Evolutionary conservation across 768 basidiomycete genomes (phyloP).

Genomic region (Amanita exitialis): DNA sequence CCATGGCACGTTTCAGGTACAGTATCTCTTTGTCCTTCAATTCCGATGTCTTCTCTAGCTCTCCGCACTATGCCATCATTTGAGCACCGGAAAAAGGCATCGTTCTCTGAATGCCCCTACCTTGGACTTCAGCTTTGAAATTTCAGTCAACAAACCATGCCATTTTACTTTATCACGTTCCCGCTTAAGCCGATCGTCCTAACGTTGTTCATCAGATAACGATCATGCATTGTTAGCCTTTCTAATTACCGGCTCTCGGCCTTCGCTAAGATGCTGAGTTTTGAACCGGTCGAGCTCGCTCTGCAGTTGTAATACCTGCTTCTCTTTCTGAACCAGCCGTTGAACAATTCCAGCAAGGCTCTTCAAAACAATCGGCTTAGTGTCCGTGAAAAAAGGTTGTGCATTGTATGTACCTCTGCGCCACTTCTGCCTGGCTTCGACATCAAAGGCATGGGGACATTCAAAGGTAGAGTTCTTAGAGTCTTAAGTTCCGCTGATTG

Average conservation of each 20-base stretch:
- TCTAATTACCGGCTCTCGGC: slow-evolving; percentile 46
- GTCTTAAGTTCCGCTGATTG: slow-evolving; percentile 63
- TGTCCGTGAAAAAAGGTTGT: too few relatives aligned
- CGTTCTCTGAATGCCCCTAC: too few relatives aligned
- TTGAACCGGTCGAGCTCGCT: slow-evolving; percentile 59
- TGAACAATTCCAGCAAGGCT: slow-evolving; percentile 69
- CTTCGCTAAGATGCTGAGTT: slow-evolving; percentile 50
- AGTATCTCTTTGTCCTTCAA: slow-evolving; percentile 66
- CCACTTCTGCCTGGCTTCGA: slow-evolving; percentile 39
- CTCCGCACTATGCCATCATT: slow-evolving; percentile 32
- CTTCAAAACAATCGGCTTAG: neutral
- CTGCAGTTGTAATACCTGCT: slow-evolving; percentile 67
- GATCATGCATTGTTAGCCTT: neutral
- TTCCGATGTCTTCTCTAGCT: slow-evolving; percentile 36
- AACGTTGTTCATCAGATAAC: neutral
- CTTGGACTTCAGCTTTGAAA: slow-evolving; percentile 58
- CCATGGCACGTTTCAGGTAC: slow-evolving; percentile 82
- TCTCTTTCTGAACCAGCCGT: slow-evolving; percentile 77
- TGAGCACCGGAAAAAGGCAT: neutral
- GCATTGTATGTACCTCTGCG: slow-evolving; percentile 35
- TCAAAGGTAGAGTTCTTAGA: slow-evolving; percentile 40
- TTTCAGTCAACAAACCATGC: slow-evolving; percentile 66
- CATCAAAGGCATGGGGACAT: slow-evolving; percentile 18
- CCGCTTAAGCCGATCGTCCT: slow-evolving; percentile 68
- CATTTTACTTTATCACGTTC: slow-evolving; percentile 71